Base-by-base conservation (phyloP, 441 rosid species). In the Erodium moschatum region DNA sequence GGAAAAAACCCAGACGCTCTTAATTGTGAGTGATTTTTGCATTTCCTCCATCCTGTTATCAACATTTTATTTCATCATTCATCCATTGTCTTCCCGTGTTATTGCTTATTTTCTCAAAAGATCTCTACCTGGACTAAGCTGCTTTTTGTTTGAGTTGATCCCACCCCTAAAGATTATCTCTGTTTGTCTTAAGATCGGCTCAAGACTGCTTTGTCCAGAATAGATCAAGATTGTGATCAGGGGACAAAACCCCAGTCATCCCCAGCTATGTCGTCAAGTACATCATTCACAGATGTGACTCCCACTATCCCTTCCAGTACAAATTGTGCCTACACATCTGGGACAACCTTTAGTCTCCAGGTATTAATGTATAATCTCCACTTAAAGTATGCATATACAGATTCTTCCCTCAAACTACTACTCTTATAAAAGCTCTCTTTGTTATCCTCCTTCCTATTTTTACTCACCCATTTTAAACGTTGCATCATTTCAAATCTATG, bases 161-260 rank as follows among this genome's bases (percentile, higher is more conserved):
- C 20, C 62, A 24, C 54, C 31, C 65, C 16, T 62, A 13, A 62
- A 65, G n/a, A 71, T 15, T 48, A 18, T 61, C 48, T 70, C 24
- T 70, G 21, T 68, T 66, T 73, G 69, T 67, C 79, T 40, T 77
- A 83, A 95, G 99, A 88, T 84, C 89, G 90, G 73, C 80, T 95
- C 86, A 91, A 85, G 89, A 74, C 70, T 56, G 85, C 91, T 71
- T 78, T 95, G 77, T 82, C 90, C 72, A 84, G 85, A 84, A 84
- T 91, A 78, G 75, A 91, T 65, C 99, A 91, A 79, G 97, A 91
- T 73, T 86, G 92, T 81, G 99, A 95, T 54, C 96, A 84, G 79
- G 90, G 96, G 97, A 85, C 87, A 71, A 95, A 87, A 75, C 86
- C 89, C 60, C 88, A 79, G 70, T 56, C 90, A 69, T 74, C 89